Evolutionary conservation across 208 protist species (phyloP), one percentile per base, ranked within the genome.

Genomic region (Acanthamoeba lenticulata): DNA sequence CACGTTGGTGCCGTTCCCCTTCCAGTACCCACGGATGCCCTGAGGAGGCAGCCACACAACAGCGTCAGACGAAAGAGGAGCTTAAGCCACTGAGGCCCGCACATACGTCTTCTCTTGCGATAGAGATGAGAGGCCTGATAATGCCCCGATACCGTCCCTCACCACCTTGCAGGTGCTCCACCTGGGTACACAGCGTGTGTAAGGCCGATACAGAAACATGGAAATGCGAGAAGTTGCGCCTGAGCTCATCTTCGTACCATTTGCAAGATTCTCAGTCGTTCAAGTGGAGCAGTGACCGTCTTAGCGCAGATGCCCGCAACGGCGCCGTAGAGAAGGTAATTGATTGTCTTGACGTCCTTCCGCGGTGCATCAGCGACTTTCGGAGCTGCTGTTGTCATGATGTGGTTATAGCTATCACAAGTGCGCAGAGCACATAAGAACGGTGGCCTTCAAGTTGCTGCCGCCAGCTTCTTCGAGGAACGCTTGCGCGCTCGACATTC

Each of bases 261-360:
- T 65, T 99, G 99, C 42, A 99, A 97, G 83, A 99, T 99, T 94
- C 99, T 99, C 27, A 98, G 96, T 19, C 98, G 96, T 91, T 99
- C 98, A 3, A 97, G 97, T 3, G 98, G 98, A 0, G 98, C 97
- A 79, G 98, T 98, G 24, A 98, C 95, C 2, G 98, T 98, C 79
- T 98, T 98, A 92, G 98, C 98, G 55, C 98, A 96, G 1, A 98
- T 97, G 15, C 98, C 98, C 85, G 98, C 97, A 32, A 99, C 96
- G 19, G 98, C 98, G 45, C 98, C 98, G n/a, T 98, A 98, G 15
- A 97, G 96, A 81, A 99, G 98, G 85, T 97, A 97, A 94, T 99
- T 98, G 57, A 9, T 9, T 0, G 57, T 77, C 67, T 5, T 42
- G 2, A 38, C 67, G 21, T 77, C 67, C 34, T 38, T 77, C 19